Evolutionary conservation across 306 rosid species (phyloP).

Genomic region (Glycine latifolia): DNA sequence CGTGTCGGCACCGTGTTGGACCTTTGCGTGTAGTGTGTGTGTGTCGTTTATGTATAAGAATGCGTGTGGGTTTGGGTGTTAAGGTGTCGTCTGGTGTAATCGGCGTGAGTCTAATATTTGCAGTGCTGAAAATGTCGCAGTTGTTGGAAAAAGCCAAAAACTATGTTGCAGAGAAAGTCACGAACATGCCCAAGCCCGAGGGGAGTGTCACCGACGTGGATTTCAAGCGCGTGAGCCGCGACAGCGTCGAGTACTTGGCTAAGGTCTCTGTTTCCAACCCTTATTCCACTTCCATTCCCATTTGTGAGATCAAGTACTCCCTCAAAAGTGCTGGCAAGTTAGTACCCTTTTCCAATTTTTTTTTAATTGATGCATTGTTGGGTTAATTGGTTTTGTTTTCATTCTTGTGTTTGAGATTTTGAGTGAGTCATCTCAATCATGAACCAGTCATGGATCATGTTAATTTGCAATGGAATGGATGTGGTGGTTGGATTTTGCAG

Average conservation of each 20-base stretch:
- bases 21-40: neutral
- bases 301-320: conserved; percentile 76
- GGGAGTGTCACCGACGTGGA: conserved; percentile 75
- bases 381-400: too few species aligned
- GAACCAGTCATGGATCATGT: too few species aligned
- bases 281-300: conserved; percentile 65
- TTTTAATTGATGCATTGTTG: too few species aligned
- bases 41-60: neutral
- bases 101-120: conserved; percentile 16
- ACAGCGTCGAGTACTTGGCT: conserved; percentile 63
- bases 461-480: too few species aligned
- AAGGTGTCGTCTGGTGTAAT: conserved; percentile 27
- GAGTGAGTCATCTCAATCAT: too few species aligned
- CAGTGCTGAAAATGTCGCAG: conserved; percentile 57
- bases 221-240: conserved; percentile 58
- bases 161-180: conserved; percentile 59
- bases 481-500: too few species aligned
- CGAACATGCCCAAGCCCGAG: conserved; percentile 65
- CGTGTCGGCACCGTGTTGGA: conserved; percentile 29
- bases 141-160: conserved; percentile 70
- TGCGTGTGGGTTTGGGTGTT: neutral
- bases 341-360: neutral
- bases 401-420: too few species aligned
- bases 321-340: conserved; percentile 73
- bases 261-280: conserved; percentile 74